phyloP scores from a whole-genome alignment of 345 rosid genomes.

The Acer campestre region DNA sequence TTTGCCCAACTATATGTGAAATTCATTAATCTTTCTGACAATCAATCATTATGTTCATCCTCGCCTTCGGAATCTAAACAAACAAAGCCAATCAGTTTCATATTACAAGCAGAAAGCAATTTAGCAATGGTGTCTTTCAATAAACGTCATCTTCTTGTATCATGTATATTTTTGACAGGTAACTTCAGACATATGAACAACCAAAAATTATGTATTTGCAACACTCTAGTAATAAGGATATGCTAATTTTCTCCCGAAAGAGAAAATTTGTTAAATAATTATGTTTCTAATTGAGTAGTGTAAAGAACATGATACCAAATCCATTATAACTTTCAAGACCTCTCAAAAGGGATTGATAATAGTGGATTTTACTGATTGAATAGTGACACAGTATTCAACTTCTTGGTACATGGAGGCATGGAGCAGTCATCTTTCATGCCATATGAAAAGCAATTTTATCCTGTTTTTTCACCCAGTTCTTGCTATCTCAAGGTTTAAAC shows the following conservation, averaged over 20 bases:
- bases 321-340: background rate
- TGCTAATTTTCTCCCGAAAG: background rate
- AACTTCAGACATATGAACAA: background rate
- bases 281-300: background rate
- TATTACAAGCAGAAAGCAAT: background rate
- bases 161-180: background rate
- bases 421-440: background rate
- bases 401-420: background rate
- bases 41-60: constrained; percentile 41
- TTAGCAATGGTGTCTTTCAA: background rate
- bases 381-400: background rate
- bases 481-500: background rate
- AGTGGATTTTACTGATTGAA: background rate
- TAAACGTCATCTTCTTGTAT: background rate
- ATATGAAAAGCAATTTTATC: background rate
- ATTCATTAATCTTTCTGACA: background rate
- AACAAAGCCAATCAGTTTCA: constrained; percentile 10
- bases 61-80: constrained; percentile 52
- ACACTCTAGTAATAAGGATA: background rate
- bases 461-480: background rate
- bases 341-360: constrained; percentile 1
- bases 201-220: background rate
- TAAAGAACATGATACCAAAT: background rate
- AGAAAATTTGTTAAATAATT: background rate
- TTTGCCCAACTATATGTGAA: background rate